These are phyloP conservation scores for Lecanosticta acicola DNA, from an alignment of 2,329 filamentous ascomycete species.

Conservation along the genomic window DNA sequence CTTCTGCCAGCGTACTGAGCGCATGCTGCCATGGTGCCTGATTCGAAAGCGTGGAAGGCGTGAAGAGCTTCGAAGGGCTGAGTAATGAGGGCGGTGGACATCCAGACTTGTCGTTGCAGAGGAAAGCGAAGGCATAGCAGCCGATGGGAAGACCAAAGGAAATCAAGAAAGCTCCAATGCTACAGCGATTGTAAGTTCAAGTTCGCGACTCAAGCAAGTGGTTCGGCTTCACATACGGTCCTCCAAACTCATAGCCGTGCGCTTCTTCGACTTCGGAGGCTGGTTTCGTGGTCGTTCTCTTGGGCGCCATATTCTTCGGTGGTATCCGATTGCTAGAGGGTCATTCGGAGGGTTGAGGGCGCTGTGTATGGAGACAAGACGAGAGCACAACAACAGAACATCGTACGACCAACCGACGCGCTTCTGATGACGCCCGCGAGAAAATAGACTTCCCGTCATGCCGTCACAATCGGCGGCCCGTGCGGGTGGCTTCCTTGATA, in stretches of 20 bases:
- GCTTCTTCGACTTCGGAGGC: conserved; percentile 13
- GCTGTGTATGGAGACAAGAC: background rate
- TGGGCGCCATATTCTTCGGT: background rate
- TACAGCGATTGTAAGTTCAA: conserved; percentile 34
- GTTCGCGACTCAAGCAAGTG: background rate
- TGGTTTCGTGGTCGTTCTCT: background rate
- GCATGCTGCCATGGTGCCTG: conserved; percentile 38
- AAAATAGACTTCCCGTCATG: too few species aligned
- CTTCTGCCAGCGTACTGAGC: conserved; percentile 65
- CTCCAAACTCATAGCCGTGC: conserved; percentile 45
- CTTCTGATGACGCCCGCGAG: background rate
- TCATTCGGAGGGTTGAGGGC: background rate
- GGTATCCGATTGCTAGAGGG: background rate
- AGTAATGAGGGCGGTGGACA: conserved; percentile 82
- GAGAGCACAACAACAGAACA: background rate
- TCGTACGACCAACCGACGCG: background rate
- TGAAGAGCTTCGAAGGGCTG: conserved; percentile 59
- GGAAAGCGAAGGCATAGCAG: conserved; percentile 72
- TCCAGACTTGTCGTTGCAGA: conserved; percentile 88
- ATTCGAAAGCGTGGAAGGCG: conserved; percentile 23
- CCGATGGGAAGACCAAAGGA: conserved; percentile 74
- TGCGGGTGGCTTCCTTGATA: too few species aligned
- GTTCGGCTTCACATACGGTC: conserved; percentile 34
- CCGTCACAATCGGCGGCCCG: too few species aligned
- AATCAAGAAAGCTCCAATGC: conserved; percentile 69